Evolutionary conservation across 208 protist species (phyloP).

Genomic region (Trichomonas vaginalis): DNA sequence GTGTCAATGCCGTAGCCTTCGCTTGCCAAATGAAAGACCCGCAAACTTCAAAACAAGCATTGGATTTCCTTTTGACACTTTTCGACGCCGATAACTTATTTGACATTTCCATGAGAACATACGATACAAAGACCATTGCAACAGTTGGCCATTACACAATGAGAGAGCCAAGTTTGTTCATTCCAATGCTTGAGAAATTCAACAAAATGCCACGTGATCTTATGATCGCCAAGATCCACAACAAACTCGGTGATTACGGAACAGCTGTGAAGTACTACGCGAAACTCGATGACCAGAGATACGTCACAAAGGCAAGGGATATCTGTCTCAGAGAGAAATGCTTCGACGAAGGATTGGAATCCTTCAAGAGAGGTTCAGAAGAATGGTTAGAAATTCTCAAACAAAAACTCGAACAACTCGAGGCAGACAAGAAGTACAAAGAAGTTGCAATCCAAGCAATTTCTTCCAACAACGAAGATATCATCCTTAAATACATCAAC

Average conservation of each 20-base stretch:
- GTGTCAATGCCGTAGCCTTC: background rate
- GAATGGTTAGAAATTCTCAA: background rate
- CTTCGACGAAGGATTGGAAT: background rate
- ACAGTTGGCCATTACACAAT: background rate
- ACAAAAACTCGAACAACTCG: background rate
- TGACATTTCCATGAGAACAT: background rate
- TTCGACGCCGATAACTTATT: background rate
- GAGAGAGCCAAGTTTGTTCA: background rate
- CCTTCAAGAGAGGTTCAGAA: background rate
- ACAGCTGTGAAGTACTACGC: background rate
- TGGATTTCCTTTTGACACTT: background rate
- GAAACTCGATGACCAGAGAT: background rate
- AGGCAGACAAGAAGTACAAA: background rate
- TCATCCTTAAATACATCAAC: background rate
- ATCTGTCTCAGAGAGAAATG: background rate
- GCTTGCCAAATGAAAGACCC: background rate
- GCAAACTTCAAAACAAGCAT: background rate
- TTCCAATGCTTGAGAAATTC: background rate
- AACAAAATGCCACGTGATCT: background rate
- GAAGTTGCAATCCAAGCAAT: background rate
- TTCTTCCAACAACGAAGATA: background rate
- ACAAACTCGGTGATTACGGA: background rate
- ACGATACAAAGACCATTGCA: background rate
- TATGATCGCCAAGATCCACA: background rate
- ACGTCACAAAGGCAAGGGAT: background rate